Evolutionary conservation across 2,329 filamentous ascomycete species (phyloP).

Genomic region (Colletotrichum lupini): DNA sequence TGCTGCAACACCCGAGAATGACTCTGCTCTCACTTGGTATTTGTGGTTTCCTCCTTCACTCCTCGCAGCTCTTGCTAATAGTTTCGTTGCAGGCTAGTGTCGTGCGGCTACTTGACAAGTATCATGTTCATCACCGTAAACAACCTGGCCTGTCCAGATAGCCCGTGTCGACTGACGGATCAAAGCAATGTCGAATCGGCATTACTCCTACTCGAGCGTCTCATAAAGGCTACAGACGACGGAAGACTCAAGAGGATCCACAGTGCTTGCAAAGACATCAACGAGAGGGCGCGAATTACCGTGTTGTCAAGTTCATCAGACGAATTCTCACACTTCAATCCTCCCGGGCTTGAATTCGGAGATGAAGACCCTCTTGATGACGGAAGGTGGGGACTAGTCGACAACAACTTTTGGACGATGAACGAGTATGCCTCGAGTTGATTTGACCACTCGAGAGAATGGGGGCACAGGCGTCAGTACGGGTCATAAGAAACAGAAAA

Average conservation of each 20-base stretch:
- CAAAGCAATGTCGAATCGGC: slow-evolving; percentile 30
- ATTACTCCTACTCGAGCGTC: slow-evolving; percentile 7
- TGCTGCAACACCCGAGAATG: slow-evolving; percentile 15
- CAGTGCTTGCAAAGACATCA: slow-evolving; percentile 21
- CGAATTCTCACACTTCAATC: not conserved
- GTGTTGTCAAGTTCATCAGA: not conserved
- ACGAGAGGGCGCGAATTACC: not conserved
- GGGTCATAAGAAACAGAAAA: not conserved
- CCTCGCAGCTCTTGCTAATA: too few species aligned
- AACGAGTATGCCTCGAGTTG: not conserved
- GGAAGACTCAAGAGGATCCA: slow-evolving; percentile 12
- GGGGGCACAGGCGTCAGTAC: too few species aligned
- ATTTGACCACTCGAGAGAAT: not conserved
- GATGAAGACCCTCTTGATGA: slow-evolving; percentile 12
- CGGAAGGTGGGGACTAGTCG: slow-evolving; percentile 7
- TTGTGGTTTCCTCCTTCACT: not conserved
- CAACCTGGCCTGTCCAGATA: slow-evolving; percentile 12
- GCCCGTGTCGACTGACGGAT: not conserved
- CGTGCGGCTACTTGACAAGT: slow-evolving; percentile 28
- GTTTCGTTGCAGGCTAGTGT: not conserved
- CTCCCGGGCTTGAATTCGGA: slow-evolving; percentile 14
- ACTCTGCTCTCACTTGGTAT: slow-evolving; percentile 30
- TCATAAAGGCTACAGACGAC: slow-evolving; percentile 13
- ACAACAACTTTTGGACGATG: not conserved
- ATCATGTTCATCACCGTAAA: slow-evolving; percentile 33